phyloP scores from a whole-genome alignment of 23 red algal genomes.

The Gracilariopsis chorda region DNA sequence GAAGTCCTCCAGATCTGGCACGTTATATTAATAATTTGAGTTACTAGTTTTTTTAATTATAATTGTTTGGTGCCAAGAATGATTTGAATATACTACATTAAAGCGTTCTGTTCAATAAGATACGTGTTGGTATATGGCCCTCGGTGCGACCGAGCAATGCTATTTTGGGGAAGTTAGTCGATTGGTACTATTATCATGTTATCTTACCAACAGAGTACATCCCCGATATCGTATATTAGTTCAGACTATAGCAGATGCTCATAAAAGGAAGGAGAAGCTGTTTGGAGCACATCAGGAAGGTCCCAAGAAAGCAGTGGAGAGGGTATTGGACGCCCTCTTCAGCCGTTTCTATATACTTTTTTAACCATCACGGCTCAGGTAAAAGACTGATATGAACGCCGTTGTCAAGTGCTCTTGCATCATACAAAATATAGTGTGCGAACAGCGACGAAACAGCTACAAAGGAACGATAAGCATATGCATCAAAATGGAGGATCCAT shows the following conservation, averaged over 20 bases:
- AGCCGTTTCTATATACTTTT: no score
- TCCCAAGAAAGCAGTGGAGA: background rate
- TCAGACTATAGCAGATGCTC: background rate
- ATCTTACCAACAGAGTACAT: no score
- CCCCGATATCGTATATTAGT: no score
- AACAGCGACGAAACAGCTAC: no score
- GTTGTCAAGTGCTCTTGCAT: background rate
- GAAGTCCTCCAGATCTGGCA: background rate
- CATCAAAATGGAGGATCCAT: no score
- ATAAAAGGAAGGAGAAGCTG: background rate
- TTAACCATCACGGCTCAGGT: conserved; percentile 21
- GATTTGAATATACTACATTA: background rate
- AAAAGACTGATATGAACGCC: background rate
- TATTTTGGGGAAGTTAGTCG: no score
- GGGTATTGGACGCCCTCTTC: background rate
- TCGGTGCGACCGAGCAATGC: no score
- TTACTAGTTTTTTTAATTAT: no score
- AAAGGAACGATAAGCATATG: no score
- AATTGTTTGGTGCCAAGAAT: background rate
- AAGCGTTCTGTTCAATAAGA: background rate
- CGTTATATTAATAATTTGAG: background rate
- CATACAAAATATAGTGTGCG: conserved; percentile 29
- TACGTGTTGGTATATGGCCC: no score
- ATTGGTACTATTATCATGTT: no score
- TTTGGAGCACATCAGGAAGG: background rate